These are phyloP conservation scores for Vigna radiata DNA, from an alignment of 306 rosid genomes.

Conservation along the genomic window DNA sequence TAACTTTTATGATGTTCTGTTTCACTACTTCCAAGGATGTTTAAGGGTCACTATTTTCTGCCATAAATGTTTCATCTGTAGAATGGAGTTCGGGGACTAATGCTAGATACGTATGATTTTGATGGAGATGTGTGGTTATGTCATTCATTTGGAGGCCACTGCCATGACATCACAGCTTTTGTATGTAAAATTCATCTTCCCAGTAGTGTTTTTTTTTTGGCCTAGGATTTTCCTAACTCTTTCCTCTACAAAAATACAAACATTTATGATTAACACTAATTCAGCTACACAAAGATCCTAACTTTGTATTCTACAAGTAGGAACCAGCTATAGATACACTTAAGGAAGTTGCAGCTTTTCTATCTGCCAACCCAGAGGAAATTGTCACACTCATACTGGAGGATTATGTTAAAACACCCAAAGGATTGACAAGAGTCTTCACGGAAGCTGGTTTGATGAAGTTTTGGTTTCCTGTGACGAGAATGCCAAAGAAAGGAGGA, in stretches of 20 bases:
- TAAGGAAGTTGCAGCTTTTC: slow-evolving; percentile 68
- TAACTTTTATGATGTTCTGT: background rate
- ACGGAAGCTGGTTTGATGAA: slow-evolving; percentile 61
- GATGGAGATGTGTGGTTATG: slow-evolving; percentile 76
- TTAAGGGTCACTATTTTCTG: background rate
- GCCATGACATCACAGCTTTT: slow-evolving; percentile 72
- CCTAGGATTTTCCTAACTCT: background rate
- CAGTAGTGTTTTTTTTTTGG: background rate
- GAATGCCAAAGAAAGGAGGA: slow-evolving; percentile 65
- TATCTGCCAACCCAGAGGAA: slow-evolving; percentile 67
- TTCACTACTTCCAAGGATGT: background rate
- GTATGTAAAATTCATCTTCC: slow-evolving; percentile 50
- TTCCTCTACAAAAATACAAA: slow-evolving; percentile 8
- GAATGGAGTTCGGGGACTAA: slow-evolving; percentile 73
- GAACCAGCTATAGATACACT: slow-evolving; percentile 74
- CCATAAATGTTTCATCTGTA: slow-evolving; percentile 43
- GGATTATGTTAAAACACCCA: slow-evolving; percentile 73
- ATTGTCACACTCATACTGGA: slow-evolving; percentile 80
- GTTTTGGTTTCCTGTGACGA: slow-evolving; percentile 69
- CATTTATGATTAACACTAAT: background rate
- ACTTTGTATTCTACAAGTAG: slow-evolving; percentile 45
- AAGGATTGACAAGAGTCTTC: slow-evolving; percentile 74
- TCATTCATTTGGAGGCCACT: slow-evolving; percentile 72
- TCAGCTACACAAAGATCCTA: background rate
- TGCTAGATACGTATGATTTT: slow-evolving; percentile 79